A percentile compares a stretch with the other conserved stretches of the same genome.
Conservation (phyloP, 352 stramenopile genomes). For the Globisporangium canariense region DNA sequence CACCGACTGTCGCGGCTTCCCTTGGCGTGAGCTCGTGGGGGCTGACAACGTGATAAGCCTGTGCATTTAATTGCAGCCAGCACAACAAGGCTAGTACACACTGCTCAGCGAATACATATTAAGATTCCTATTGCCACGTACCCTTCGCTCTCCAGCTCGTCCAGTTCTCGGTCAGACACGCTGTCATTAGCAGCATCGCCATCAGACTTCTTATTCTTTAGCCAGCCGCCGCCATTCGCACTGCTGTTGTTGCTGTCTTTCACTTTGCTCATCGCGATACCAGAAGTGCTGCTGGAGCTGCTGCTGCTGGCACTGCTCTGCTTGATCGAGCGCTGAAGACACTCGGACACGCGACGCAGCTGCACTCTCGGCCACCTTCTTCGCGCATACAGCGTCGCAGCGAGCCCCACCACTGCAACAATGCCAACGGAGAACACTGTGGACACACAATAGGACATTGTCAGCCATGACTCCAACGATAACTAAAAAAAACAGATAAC, state of each 20-base stretch:
- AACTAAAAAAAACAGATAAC: too few species aligned
- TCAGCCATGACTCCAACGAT: neutral
- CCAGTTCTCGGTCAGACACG: constrained; percentile 12
- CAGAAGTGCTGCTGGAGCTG: constrained; percentile 3
- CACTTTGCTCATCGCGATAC: neutral
- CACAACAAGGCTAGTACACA: neutral
- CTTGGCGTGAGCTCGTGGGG: neutral
- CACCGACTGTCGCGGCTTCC: constrained; percentile 16
- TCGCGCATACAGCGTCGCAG: constrained; percentile 47
- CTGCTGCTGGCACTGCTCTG: neutral
- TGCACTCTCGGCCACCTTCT: constrained; percentile 33
- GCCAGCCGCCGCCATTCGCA: constrained; percentile 1
- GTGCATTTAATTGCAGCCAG: neutral
- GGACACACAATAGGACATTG: neutral
- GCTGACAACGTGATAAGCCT: constrained; percentile 13
- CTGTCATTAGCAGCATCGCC: constrained; percentile 4
- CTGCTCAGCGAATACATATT: neutral
- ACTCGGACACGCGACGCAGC: constrained; percentile 9
- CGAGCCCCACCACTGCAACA: constrained; percentile 44
- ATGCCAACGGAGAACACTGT: constrained; percentile 50
- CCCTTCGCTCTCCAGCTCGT: constrained; percentile 18
- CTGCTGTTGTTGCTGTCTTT: constrained; percentile 3
- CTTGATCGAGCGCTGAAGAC: constrained; percentile 16
- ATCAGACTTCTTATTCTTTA: constrained; percentile 17
- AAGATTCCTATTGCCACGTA: neutral